Evolutionary conservation across 2,329 filamentous ascomycete species (phyloP).

Genomic region (Ceratocystis colombiana): DNA sequence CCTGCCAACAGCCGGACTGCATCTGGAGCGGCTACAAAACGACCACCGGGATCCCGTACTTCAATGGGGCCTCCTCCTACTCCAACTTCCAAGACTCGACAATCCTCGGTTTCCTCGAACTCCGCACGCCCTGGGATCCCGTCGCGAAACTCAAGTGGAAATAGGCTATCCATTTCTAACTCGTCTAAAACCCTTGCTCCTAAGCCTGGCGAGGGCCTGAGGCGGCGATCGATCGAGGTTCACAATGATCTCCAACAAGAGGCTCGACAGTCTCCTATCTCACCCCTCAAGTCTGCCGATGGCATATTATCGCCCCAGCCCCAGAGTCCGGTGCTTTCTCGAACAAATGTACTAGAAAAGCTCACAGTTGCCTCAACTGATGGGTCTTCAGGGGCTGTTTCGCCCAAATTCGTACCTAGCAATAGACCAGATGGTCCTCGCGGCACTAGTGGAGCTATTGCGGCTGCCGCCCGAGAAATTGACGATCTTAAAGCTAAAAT

Average conservation of each 20-base stretch:
- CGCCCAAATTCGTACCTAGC: constrained; percentile 28
- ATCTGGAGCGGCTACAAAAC: constrained; percentile 19
- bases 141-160: constrained; percentile 35
- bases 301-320: constrained; percentile 43
- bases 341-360: constrained; percentile 43
- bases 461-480: constrained; percentile 54
- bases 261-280: constrained; percentile 28
- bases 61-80: constrained; percentile 59
- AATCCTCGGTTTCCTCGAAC: constrained; percentile 38
- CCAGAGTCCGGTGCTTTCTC: constrained; percentile 42
- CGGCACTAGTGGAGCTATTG: constrained; percentile 38
- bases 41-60: constrained; percentile 43
- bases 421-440: constrained; percentile 26
- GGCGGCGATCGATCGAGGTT: constrained; percentile 39
- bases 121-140: constrained; percentile 32
- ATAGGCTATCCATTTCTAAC: constrained; percentile 20
- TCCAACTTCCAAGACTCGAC: constrained; percentile 39
- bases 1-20: constrained; percentile 44
- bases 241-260: constrained; percentile 18
- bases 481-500: constrained; percentile 86
- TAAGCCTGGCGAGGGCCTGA: constrained; percentile 25
- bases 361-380: constrained; percentile 27
- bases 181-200: constrained; percentile 15
- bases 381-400: constrained; percentile 28
- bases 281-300: constrained; percentile 44